These are phyloP conservation scores for Metschnikowia arizonensis DNA, from an alignment of 805 yeast species.

Conservation along the genomic window DNA sequence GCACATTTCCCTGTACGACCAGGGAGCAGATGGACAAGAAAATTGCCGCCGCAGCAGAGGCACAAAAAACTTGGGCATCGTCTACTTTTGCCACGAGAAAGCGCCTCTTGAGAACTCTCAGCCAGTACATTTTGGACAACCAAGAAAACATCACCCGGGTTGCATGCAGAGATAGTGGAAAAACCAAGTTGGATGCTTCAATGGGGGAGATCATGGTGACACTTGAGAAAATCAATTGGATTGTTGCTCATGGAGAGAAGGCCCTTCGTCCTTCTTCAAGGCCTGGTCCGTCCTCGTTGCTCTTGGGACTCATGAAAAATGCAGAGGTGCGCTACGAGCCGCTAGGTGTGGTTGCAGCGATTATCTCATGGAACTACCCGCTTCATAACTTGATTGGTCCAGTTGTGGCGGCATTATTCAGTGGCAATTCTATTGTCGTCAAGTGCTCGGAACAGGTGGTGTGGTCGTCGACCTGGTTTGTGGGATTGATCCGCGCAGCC, in stretches of 20 bases:
- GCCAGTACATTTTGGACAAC: slow-evolving; percentile 67
- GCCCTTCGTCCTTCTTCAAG: slow-evolving; percentile 68
- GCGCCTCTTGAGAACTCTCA: slow-evolving; percentile 65
- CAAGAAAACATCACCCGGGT: slow-evolving; percentile 86
- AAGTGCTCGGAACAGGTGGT: slow-evolving; percentile 95
- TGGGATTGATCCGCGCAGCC: slow-evolving; percentile 66
- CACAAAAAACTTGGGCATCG: slow-evolving; percentile 49
- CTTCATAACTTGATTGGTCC: slow-evolving; percentile 94
- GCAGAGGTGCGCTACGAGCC: slow-evolving; percentile 96
- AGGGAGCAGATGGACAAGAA: slow-evolving; percentile 65
- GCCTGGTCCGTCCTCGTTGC: slow-evolving; percentile 81
- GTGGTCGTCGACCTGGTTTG: slow-evolving; percentile 86
- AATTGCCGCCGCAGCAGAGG: slow-evolving; percentile 48
- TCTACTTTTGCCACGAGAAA: slow-evolving; percentile 65
- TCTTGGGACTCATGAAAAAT: slow-evolving; percentile 78
- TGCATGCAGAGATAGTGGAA: slow-evolving; percentile 96
- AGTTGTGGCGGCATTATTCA: slow-evolving; percentile 76
- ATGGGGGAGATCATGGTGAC: slow-evolving; percentile 97
- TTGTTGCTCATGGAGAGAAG: slow-evolving; percentile 72
- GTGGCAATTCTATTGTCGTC: slow-evolving; percentile 88
- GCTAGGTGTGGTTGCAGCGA: slow-evolving; percentile 79
- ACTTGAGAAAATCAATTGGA: slow-evolving; percentile 89
- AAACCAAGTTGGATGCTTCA: slow-evolving; percentile 91
- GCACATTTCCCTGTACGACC: slow-evolving; percentile 62
- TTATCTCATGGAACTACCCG: slow-evolving; percentile 97